Percentiles rank a stretch among this genome's conserved stretches.
Conservation (phyloP, 768 basidiomycete genomes). For the Suillus hirtellus region DNA sequence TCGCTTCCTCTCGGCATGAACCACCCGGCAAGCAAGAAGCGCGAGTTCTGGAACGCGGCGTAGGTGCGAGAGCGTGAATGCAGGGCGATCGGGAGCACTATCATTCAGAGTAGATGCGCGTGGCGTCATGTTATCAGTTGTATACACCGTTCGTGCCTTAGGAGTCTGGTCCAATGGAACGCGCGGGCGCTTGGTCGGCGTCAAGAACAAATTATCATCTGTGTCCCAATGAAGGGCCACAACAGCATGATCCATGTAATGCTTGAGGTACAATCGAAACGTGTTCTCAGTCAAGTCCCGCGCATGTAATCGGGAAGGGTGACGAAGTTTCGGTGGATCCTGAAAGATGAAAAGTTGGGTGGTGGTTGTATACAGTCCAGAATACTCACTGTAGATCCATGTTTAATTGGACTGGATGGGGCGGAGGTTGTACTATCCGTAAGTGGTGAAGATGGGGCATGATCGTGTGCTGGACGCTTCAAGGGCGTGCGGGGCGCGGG, state of each 20-base stretch:
- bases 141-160: constrained; percentile 14
- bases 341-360: constrained; percentile 4
- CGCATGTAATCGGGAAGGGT: constrained; percentile 68
- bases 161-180: constrained; percentile 26
- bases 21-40: constrained; percentile 63
- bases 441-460: constrained; percentile 24
- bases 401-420: constrained; percentile 28
- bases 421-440: constrained; percentile 29
- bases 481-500: constrained; percentile 4
- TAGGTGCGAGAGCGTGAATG: constrained; percentile 71
- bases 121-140: constrained; percentile 1
- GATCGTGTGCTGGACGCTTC: constrained; percentile 6
- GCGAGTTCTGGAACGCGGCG: constrained; percentile 75
- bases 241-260: constrained; percentile 68
- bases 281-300: constrained; percentile 69
- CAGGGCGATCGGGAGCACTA: background rate
- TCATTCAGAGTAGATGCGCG: constrained; percentile 1
- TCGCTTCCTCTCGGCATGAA: constrained; percentile 58
- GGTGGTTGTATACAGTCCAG: background rate
- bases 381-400: constrained; percentile 13
- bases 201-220: constrained; percentile 12
- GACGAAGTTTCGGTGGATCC: constrained; percentile 53
- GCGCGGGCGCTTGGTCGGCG: constrained; percentile 36
- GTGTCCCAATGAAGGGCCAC: constrained; percentile 9
- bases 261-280: constrained; percentile 75